A percentile compares a stretch with the other conserved stretches of the same genome.
Conservation (phyloP, 768 basidiomycete genomes). For the Amanita thiersii region DNA sequence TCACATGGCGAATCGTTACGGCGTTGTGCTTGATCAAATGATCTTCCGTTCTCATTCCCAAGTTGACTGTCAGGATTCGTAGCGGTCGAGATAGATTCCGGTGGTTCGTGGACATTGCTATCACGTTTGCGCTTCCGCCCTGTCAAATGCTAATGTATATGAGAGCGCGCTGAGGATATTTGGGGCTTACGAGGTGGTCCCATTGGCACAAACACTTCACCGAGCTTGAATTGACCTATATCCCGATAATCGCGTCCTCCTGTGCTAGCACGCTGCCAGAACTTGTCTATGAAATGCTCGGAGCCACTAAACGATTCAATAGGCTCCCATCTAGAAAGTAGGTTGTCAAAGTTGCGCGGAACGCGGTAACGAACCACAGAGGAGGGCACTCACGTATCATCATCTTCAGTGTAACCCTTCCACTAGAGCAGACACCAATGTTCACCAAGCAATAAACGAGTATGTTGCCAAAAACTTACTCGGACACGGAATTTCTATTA, state of each 20-base stretch:
- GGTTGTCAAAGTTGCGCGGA: neutral
- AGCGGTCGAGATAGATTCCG: neutral
- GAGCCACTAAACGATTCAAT: constrained; percentile 49
- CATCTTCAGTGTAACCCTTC: constrained; percentile 46
- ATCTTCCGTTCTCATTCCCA: no score
- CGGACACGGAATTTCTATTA: constrained; percentile 50
- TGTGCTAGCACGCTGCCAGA: constrained; percentile 43
- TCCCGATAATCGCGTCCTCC: constrained; percentile 42
- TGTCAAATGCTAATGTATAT: constrained; percentile 7
- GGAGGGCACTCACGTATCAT: constrained; percentile 48
- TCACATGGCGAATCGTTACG: no score
- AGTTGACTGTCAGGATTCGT: no score
- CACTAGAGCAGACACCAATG: constrained; percentile 30
- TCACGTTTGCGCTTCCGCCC: constrained; percentile 14
- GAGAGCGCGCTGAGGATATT: neutral
- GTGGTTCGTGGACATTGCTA: neutral
- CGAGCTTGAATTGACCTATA: constrained; percentile 39
- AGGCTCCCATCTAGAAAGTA: constrained; percentile 58
- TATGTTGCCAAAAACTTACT: constrained; percentile 25
- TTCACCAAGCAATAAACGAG: constrained; percentile 3
- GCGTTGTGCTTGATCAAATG: no score
- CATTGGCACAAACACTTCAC: constrained; percentile 44
- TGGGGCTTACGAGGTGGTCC: constrained; percentile 52
- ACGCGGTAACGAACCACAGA: neutral
- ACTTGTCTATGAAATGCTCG: constrained; percentile 42